A percentile compares a stretch with the other conserved stretches of the same genome.
Conservation (phyloP, 768 basidiomycete species). For the Mycena floridula region DNA sequence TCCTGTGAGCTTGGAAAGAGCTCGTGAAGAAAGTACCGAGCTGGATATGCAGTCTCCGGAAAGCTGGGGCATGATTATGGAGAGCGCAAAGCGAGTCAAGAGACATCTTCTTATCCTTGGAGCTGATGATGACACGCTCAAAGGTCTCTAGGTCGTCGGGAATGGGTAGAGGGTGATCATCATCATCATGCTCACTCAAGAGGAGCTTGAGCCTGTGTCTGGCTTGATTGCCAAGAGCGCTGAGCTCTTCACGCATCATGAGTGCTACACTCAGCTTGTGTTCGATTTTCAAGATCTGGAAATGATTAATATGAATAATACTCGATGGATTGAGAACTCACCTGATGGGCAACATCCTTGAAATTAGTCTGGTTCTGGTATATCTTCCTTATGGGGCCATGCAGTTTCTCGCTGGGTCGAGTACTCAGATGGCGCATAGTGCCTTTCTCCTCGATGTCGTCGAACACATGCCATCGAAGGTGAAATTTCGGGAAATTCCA, state of each 20-base stretch:
- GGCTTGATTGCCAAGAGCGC: background rate
- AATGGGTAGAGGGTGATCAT: background rate
- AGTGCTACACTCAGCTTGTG: background rate
- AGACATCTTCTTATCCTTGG: background rate
- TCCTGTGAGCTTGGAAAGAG: no score
- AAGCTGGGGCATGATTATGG: no score
- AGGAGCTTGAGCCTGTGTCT: no score
- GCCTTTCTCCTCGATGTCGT: conserved; percentile 25
- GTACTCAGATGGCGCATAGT: conserved; percentile 22
- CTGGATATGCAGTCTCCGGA: background rate
- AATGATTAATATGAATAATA: background rate
- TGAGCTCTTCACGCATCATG: background rate
- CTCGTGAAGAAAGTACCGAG: background rate
- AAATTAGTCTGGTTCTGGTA: conserved; percentile 25
- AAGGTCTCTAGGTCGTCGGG: background rate
- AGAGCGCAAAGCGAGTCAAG: background rate
- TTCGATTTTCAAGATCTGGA: background rate
- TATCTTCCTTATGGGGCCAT: conserved; percentile 21
- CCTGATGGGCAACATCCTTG: conserved; percentile 25
- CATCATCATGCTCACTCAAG: background rate
- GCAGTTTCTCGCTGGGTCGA: conserved; percentile 26
- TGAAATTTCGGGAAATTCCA: conserved; percentile 33
- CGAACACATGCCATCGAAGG: conserved; percentile 20
- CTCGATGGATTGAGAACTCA: conserved; percentile 1
- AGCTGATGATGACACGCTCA: background rate